Percentiles rank a stretch among this genome's conserved stretches.
These are phyloP conservation scores for Leishmania tarentolae DNA, from an alignment of 208 protist genomes.

Conservation along the genomic window DNA sequence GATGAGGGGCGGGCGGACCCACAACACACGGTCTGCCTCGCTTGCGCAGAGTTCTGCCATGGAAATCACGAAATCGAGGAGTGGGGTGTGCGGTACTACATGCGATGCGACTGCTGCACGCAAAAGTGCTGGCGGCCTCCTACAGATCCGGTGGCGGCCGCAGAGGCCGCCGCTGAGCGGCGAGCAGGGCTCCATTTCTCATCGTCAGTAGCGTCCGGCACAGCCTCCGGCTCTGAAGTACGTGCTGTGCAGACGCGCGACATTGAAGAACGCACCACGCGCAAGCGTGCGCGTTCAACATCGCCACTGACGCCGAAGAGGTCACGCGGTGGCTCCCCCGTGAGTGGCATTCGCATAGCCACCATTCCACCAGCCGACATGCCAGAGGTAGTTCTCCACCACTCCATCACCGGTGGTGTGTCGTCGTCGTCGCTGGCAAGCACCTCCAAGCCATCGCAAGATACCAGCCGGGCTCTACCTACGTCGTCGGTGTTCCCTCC, in stretches of 20 bases:
- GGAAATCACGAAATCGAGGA: slow-evolving; percentile 80
- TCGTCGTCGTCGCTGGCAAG: not conserved
- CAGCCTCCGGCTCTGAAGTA: not conserved
- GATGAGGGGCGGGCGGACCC: slow-evolving; percentile 55
- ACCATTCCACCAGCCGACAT: slow-evolving; percentile 32
- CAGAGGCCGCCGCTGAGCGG: not conserved
- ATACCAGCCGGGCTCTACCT: not conserved
- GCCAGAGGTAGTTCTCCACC: slow-evolving; percentile 35
- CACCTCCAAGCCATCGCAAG: not conserved
- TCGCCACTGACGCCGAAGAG: slow-evolving; percentile 51
- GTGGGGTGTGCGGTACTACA: slow-evolving; percentile 82
- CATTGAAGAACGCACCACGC: slow-evolving; percentile 26
- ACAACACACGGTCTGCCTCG: slow-evolving; percentile 72
- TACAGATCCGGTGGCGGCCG: not conserved
- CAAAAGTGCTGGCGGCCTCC: slow-evolving; percentile 58
- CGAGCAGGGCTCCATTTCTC: not conserved
- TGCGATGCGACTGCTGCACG: slow-evolving; percentile 91
- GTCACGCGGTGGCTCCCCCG: slow-evolving; percentile 37
- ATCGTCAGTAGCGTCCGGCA: not conserved
- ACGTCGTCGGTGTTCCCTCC: not conserved
- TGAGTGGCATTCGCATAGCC: slow-evolving; percentile 39
- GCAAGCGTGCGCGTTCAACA: slow-evolving; percentile 55
- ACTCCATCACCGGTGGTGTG: slow-evolving; percentile 8
- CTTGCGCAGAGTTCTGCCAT: slow-evolving; percentile 86
- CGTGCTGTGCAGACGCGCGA: slow-evolving; percentile 10